These are phyloP conservation scores for Fusarium pseudoanthophilum DNA, from an alignment of 2,329 filamentous ascomycete species.

Conservation along the genomic window DNA sequence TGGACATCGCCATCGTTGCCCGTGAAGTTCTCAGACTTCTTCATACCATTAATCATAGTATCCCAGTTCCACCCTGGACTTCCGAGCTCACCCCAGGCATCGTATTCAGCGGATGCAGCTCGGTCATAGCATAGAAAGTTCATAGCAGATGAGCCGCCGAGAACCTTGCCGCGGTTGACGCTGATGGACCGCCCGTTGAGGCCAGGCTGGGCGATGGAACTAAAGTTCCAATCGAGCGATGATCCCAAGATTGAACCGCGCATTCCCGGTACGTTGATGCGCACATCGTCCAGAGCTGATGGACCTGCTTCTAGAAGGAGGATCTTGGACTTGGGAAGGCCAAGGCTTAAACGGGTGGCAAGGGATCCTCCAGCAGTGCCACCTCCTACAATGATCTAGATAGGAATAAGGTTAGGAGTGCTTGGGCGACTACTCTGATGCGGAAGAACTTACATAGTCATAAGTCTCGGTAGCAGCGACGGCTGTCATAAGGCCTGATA, in stretches of 20 bases:
- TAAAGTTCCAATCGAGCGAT: not conserved
- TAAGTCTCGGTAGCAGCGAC: not conserved
- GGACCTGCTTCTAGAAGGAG: not conserved
- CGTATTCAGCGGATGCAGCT: not conserved
- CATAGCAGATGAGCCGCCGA: not conserved
- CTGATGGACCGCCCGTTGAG: not conserved
- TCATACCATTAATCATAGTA: not conserved
- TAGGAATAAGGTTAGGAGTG: fast-evolving
- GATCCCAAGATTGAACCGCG: not conserved
- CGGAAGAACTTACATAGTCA: not conserved
- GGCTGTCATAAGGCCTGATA: not conserved
- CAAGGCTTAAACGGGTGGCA: not conserved
- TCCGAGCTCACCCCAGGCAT: not conserved
- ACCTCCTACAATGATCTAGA: not conserved
- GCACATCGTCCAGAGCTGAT: not conserved
- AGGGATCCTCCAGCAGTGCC: not conserved
- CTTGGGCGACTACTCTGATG: fast-evolving
- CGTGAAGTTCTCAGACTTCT: not conserved
- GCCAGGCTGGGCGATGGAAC: not conserved
- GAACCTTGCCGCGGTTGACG: not conserved
- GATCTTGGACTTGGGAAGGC: not conserved
- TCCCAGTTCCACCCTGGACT: not conserved
- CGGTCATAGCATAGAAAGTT: not conserved
- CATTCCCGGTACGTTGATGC: not conserved
- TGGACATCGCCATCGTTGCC: not conserved